Percentiles rank a stretch among this genome's conserved stretches.
phyloP scores from a whole-genome alignment of 73 alveolate genomes.

The Breviolum minutum region DNA sequence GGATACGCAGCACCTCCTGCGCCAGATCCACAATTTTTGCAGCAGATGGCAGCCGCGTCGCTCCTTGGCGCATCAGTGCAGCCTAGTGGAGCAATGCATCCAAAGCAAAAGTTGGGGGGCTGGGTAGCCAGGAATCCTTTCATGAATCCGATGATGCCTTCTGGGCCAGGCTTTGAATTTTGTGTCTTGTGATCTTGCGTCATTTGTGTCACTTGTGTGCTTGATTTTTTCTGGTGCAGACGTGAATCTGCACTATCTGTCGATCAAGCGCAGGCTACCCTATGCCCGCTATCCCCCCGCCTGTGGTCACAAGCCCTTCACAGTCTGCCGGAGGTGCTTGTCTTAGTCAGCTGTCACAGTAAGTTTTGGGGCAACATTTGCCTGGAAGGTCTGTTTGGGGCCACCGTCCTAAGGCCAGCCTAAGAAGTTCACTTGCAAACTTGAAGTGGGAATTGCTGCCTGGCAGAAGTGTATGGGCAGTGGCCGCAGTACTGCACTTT shows the following conservation, averaged over 20 bases:
- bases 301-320: slow-evolving; percentile 75
- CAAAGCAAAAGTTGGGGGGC: neutral
- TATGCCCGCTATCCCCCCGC: slow-evolving; percentile 73
- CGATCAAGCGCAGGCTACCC: slow-evolving; percentile 42
- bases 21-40: slow-evolving; percentile 57
- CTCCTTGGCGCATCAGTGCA: slow-evolving; percentile 1
- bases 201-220: neutral
- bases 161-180: slow-evolving; percentile 27
- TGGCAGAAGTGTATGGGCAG: neutral
- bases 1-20: slow-evolving; percentile 67
- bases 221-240: neutral
- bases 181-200: neutral
- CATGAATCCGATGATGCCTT: slow-evolving; percentile 92
- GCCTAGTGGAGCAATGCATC: neutral
- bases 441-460: slow-evolving; percentile 45
- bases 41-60: slow-evolving; percentile 88
- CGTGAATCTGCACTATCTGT: neutral
- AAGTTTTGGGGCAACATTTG: neutral
- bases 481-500: neutral
- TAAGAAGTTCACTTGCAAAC: slow-evolving; percentile 88
- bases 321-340: slow-evolving; percentile 50
- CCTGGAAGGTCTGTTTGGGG: neutral
- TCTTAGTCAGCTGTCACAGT: neutral
- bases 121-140: slow-evolving; percentile 44
- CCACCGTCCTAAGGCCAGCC: slow-evolving; percentile 61